A percentile compares a stretch with the other conserved stretches of the same genome.
Evolutionary conservation across 179 eudicot genomes (phyloP).

Genomic region (Patellifolia procumbens): DNA sequence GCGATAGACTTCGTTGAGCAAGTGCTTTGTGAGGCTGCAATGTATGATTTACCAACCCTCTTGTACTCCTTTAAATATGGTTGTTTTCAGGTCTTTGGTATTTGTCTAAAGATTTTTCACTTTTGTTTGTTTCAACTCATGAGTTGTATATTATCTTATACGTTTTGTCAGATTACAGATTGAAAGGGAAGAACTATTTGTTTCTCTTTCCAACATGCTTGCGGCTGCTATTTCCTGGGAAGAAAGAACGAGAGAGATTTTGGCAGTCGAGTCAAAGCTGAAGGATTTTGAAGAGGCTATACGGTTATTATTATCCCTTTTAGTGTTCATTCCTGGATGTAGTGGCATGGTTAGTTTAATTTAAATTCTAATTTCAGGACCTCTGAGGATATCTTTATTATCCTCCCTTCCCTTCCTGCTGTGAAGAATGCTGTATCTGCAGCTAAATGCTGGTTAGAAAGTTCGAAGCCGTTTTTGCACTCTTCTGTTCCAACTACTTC

Average conservation of each 20-base stretch:
- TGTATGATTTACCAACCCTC: constrained; percentile 51
- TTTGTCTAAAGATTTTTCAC: background rate
- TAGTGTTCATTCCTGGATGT: background rate
- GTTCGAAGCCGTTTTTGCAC: constrained; percentile 58
- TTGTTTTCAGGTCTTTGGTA: background rate
- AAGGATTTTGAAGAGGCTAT: constrained; percentile 63
- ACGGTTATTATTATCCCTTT: constrained; percentile 45
- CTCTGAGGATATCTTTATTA: constrained; percentile 58
- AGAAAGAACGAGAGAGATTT: constrained; percentile 57
- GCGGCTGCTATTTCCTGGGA: constrained; percentile 68
- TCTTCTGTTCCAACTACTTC: constrained; percentile 30
- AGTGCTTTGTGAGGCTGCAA: constrained; percentile 63
- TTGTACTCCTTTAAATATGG: constrained; percentile 19
- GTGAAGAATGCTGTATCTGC: constrained; percentile 60
- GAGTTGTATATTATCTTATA: background rate
- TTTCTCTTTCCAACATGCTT: constrained; percentile 51
- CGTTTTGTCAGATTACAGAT: constrained; percentile 67
- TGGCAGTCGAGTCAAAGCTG: constrained; percentile 53
- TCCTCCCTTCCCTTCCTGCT: constrained; percentile 69
- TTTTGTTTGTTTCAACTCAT: constrained; percentile 6
- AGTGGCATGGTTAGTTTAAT: constrained; percentile 3
- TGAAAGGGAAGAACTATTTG: constrained; percentile 63
- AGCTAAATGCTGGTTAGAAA: constrained; percentile 69
- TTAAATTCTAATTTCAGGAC: constrained; percentile 46
- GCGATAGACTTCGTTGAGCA: constrained; percentile 56